phyloP scores from a whole-genome alignment of 2,329 filamentous ascomycete genomes.

The Aspergillus pseudotamarii region DNA sequence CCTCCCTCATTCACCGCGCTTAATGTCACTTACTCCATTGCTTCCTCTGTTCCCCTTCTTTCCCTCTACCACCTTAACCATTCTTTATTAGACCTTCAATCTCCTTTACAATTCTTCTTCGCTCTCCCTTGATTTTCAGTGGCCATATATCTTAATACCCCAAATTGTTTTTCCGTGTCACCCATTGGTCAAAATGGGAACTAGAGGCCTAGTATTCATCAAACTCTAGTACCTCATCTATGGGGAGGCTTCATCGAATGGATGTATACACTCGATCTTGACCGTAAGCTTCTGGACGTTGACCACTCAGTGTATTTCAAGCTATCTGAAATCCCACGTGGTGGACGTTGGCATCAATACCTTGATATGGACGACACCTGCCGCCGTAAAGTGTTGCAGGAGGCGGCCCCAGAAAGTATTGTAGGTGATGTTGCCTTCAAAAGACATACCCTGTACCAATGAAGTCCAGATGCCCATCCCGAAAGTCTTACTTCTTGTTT shows the following conservation, averaged over 20 bases:
- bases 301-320: constrained; percentile 14
- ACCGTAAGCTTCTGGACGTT: constrained; percentile 19
- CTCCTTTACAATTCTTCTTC: not conserved
- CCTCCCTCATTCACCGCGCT: not conserved
- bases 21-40: not conserved
- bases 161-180: not conserved
- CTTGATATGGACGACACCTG: constrained; percentile 7
- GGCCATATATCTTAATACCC: not conserved
- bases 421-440: constrained; percentile 7
- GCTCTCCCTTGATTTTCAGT: not conserved
- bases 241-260: constrained; percentile 13
- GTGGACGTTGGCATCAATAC: constrained; percentile 14
- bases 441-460: constrained; percentile 1
- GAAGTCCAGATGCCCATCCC: not conserved
- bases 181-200: constrained; percentile 15
- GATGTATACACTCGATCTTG: constrained; percentile 23
- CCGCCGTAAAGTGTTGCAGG: constrained; percentile 4
- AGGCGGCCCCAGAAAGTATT: constrained; percentile 13
- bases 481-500: constrained; percentile 4
- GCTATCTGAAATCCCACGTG: constrained; percentile 13
- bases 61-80: not conserved
- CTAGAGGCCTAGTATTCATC: constrained; percentile 17
- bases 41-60: not conserved
- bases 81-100: not conserved
- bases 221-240: not conserved